Base-by-base conservation (phyloP, 768 basidiomycete genomes). In the Mycena sanguinolenta region DNA sequence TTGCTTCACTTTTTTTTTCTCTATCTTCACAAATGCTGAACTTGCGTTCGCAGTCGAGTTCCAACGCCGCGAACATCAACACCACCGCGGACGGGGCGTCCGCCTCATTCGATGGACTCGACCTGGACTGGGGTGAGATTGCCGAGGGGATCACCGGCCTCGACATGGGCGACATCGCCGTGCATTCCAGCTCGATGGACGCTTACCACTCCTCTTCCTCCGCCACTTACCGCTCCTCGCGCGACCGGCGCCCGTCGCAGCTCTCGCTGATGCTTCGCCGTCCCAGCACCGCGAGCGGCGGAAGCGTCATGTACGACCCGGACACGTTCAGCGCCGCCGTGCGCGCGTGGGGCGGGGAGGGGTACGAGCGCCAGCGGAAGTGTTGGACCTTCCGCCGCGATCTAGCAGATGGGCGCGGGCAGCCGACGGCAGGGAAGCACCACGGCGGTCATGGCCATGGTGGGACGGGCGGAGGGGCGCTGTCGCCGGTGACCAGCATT, bases 381-480 rank as follows among this genome's bases (percentile, higher is more conserved):
- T 84, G 86, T 65, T 93, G 92, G 92, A 86, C 83, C 21, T 91
- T 92, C 77, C 82, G 79, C 69, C 84, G 83, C 72, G 90, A 91
- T 79, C 85, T 80, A 57, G 84, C 82, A 17, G 85, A 88, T 75
- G 39, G 70, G 30, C 21, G 74, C 38, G 69, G 69, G n/a, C 36
- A 34, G 21, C 21, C 36, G 55, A 13, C 12, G n/a, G n/a, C n/a
- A n/a, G n/a, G n/a, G n/a, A n/a, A n/a, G n/a, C n/a, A n/a, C n/a
- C n/a, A n/a, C n/a, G n/a, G n/a, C n/a, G n/a, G n/a, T n/a, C n/a
- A n/a, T 10, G 13, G 36, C 12, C 19, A 25, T 25, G 70, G 68
- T 58, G 73, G 63, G 63, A 34, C 32, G 32, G 54, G 58, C 59
- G 58, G 19, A 39, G 73, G 39, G 55, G 73, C 53, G 34, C 76